Evolutionary conservation across 441 rosid species (phyloP), one percentile per base, ranked within the genome.

Genomic region (Gossypium davidsonii): DNA sequence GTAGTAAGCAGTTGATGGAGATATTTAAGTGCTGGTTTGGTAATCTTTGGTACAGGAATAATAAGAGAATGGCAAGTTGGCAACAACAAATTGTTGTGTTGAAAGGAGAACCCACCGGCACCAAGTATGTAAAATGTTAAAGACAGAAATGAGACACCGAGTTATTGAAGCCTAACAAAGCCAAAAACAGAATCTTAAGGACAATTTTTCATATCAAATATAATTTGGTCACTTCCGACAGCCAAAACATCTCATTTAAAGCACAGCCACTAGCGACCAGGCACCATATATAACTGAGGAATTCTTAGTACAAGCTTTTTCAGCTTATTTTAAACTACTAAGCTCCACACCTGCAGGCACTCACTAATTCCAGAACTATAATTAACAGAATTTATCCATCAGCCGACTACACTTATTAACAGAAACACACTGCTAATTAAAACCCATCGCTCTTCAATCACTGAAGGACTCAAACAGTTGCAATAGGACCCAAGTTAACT

Each of bases 401-500:
- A 80, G 51, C 73, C 77, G 77, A 2, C 2, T 65, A 64, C 59
- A 74, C 79, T 58, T 28, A 17, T 62, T 20, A 57, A 79, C 85
- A 55, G 31, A 23, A 18, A 75, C 80, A 74, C 76, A 25, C 60
- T 28, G 18, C 69, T 69, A 60, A 55, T 8, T 55, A 55, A 8
- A 55, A 42, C 78, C 21, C 52, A 52, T 57, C 25, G 39, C 28
- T 46, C 28, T 21, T 60, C 18, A 39, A 25, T 25, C 44, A 15
- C 57, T n/a, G 1, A 14, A 44, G 20, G 48, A 28, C 68, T 62
- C 60, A 78, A 21, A 81, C 88, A 1, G 84, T 71, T 10, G 83
- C 83, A 66, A 75, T 81, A 0, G 88, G 83, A 65, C 53, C 84
- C 67, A 73, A 28, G 2, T 44, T 80, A 17, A 74, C 62, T 1